phyloP scores from a whole-genome alignment of 2,329 filamentous ascomycete species.

The Davidsoniella australis region DNA sequence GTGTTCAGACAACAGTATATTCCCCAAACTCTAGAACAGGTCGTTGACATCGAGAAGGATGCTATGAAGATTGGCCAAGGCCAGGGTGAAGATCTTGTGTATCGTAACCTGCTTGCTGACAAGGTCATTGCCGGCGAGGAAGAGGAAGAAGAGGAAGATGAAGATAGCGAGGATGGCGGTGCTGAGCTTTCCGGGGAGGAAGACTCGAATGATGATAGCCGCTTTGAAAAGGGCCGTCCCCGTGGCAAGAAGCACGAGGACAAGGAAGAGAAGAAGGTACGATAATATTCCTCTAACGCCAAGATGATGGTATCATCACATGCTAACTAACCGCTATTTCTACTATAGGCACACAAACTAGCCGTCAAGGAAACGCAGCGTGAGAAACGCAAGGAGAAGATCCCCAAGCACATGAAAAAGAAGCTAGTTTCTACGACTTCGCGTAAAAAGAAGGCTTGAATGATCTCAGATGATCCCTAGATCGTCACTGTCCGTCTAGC shows the following conservation, averaged over 20 bases:
- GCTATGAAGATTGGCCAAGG: conserved; percentile 60
- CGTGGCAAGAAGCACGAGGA: conserved; percentile 77
- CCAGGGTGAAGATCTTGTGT: conserved; percentile 61
- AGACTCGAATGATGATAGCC: conserved; percentile 23
- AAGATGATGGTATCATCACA: background rate
- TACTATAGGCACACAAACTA: conserved; percentile 50
- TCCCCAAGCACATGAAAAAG: conserved; percentile 94
- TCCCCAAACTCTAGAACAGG: conserved; percentile 84
- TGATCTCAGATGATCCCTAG: too few species aligned
- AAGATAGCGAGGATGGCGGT: conserved; percentile 21
- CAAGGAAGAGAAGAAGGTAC: conserved; percentile 70
- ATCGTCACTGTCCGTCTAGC: too few species aligned
- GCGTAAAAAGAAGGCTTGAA: conserved; percentile 38
- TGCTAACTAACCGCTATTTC: conserved; percentile 15
- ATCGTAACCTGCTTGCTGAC: conserved; percentile 66
- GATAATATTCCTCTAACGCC: conserved; percentile 11
- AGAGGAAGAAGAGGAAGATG: conserved; percentile 23
- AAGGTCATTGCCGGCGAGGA: conserved; percentile 31
- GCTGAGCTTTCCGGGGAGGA: conserved; percentile 26
- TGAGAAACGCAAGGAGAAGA: conserved; percentile 85
- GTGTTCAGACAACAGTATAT: conserved; percentile 96
- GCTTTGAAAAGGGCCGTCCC: conserved; percentile 50
- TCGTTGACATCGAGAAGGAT: conserved; percentile 90
- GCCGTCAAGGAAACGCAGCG: conserved; percentile 90
- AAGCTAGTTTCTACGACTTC: conserved; percentile 50